Conservation (phyloP, 371 early-diverging fungal genomes). For the Synchytrium microbalum region DNA sequence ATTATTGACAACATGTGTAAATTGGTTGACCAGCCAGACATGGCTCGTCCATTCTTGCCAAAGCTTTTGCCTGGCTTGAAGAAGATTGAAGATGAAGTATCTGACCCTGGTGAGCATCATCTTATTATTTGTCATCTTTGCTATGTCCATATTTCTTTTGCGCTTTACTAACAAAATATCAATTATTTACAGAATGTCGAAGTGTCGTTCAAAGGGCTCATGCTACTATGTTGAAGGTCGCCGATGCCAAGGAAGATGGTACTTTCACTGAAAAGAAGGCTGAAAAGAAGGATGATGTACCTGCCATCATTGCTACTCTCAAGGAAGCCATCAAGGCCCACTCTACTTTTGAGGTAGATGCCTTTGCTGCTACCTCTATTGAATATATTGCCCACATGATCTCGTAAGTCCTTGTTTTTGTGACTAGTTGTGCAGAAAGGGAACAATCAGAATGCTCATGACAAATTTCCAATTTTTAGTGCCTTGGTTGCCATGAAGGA, state of each 20-base stretch:
- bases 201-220: constrained; percentile 41
- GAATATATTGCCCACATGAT: constrained; percentile 1
- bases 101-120: too few species aligned
- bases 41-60: constrained; percentile 75
- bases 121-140: too few species aligned
- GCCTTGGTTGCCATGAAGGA: constrained; percentile 32
- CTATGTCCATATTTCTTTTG: too few species aligned
- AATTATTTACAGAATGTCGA: too few species aligned
- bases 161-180: too few species aligned
- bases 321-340: constrained; percentile 10
- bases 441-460: neutral
- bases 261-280: constrained; percentile 25
- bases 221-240: constrained; percentile 26
- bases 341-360: neutral
- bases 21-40: constrained; percentile 69
- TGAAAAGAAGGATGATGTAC: constrained; percentile 24
- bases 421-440: neutral
- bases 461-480: constrained; percentile 21
- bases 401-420: neutral
- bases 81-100: constrained; percentile 64
- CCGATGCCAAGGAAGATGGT: constrained; percentile 10
- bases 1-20: constrained; percentile 80
- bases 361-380: neutral
- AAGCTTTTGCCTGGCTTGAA: constrained; percentile 69
- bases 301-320: constrained; percentile 23